Conservation (phyloP, 805 yeast species). For the Candida nanaspora region DNA sequence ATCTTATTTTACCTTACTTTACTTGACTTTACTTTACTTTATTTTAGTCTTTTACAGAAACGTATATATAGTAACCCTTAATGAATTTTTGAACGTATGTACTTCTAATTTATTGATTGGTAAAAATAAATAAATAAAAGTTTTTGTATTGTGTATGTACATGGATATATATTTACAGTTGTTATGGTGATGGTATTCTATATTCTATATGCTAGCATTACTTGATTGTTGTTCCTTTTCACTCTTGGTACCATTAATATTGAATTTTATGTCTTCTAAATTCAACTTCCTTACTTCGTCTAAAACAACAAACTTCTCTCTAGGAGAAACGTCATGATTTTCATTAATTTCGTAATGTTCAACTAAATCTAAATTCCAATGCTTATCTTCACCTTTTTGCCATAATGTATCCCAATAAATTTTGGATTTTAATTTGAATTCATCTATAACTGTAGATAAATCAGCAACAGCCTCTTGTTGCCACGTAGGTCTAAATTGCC, state of each 20-base stretch:
- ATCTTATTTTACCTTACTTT: no score
- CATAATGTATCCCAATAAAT: constrained; percentile 81
- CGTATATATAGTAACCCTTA: no score
- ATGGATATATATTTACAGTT: background rate
- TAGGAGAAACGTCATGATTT: constrained; percentile 44
- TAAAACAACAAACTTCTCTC: constrained; percentile 61
- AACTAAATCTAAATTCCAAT: constrained; percentile 59
- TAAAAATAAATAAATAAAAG: no score
- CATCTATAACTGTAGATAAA: constrained; percentile 61
- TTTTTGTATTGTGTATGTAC: background rate
- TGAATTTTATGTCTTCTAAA: no score
- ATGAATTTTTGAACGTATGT: no score
- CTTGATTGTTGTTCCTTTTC: background rate
- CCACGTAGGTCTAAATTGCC: constrained; percentile 84
- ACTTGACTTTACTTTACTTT: no score
- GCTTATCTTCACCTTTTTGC: constrained; percentile 74
- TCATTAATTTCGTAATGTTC: constrained; percentile 51
- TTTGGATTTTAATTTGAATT: constrained; percentile 40
- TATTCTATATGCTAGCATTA: background rate
- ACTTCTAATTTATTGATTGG: no score
- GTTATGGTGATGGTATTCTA: background rate
- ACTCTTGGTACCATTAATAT: no score
- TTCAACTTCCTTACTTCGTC: constrained; percentile 44
- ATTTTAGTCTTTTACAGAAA: no score
- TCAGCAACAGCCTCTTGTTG: constrained; percentile 91